Evolutionary conservation across 257 asterid species (phyloP), one percentile per base, ranked within the genome.

Genomic region (Scutellaria minor): DNA sequence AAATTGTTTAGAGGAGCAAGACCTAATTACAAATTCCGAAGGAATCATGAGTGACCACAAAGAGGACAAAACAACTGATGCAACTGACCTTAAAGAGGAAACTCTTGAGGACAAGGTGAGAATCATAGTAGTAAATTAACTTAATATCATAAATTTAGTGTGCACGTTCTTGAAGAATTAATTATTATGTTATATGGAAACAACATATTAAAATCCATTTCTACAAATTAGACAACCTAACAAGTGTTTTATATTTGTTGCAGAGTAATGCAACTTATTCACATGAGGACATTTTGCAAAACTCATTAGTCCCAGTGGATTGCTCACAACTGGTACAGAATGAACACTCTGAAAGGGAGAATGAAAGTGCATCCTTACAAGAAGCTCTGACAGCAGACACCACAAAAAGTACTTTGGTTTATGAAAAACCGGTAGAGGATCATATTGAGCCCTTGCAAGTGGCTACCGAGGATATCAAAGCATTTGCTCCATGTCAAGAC

Each of bases 61-160:
- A 53, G 67, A 60, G 58, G 77, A 27, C 18, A 44, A 66, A 67
- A 39, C 64, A 39, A 24, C 7, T 31, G 64, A 81, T 47, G 48
- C 52, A 63, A 10, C 67, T 64, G 68, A 64, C 40, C 39, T 7
- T 8, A 37, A 74, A 22, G 66, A 62, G 50, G 73, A 74, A 74
- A 75, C 42, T 53, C 64, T 37, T 52, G 64, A 60, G 69, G 69
- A 52, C 37, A 11, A 64, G 79, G 74, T 74, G 47, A 53, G 71
- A 55, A 47, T 27, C 61, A 24, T 27, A 31, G 22, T 11, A 51
- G 55, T 9, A 31, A 35, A 31, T 53, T 11, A 18, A 27, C 15
- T 39, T 40, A 24, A 24, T 7, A 63, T 54, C 31, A 61, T 37
- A 35, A 68, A 48, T 5, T 22, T 10, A 53, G 64, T 12, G 50